phyloP scores from a whole-genome alignment of 441 rosid species.

The Gossypium davidsonii region DNA sequence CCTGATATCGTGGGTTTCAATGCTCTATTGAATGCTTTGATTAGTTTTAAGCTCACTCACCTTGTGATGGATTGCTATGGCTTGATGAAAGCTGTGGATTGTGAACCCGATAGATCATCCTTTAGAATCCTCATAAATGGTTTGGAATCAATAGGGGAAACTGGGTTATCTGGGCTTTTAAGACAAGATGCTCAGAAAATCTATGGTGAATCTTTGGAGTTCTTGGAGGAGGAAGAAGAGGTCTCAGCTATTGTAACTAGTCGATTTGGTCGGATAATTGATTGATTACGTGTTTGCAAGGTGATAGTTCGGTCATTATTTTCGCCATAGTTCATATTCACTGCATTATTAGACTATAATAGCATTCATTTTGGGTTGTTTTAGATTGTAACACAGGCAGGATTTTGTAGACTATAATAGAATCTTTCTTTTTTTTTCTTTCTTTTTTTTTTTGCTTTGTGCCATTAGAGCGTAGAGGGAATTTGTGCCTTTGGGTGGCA shows the following conservation, averaged over 20 bases:
- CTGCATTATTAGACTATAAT: not conserved
- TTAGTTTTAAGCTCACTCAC: conserved; percentile 33
- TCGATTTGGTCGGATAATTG: not conserved
- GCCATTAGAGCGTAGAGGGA: not conserved
- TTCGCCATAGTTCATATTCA: not conserved
- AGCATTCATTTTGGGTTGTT: not conserved
- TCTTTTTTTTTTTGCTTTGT: not conserved
- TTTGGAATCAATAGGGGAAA: conserved; percentile 47
- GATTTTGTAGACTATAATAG: not conserved
- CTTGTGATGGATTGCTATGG: conserved; percentile 52
- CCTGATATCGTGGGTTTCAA: conserved; percentile 51
- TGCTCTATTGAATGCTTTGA: conserved; percentile 39
- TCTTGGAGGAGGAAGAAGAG: conserved; percentile 36
- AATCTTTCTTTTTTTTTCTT: not conserved
- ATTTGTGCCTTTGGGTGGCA: not conserved
- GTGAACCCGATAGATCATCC: conserved; percentile 60
- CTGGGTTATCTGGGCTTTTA: conserved; percentile 30
- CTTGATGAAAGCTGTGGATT: conserved; percentile 52
- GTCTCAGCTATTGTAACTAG: conserved; percentile 1
- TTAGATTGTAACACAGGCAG: not conserved
- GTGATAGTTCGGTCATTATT: not conserved
- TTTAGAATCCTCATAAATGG: conserved; percentile 50
- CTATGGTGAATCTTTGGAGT: conserved; percentile 57
- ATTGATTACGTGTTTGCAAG: not conserved
- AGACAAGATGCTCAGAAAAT: conserved; percentile 51